Percentiles rank a stretch among this genome's conserved stretches.
phyloP scores from a whole-genome alignment of 2,329 filamentous ascomycete genomes.

The Cryphonectria japonica region DNA sequence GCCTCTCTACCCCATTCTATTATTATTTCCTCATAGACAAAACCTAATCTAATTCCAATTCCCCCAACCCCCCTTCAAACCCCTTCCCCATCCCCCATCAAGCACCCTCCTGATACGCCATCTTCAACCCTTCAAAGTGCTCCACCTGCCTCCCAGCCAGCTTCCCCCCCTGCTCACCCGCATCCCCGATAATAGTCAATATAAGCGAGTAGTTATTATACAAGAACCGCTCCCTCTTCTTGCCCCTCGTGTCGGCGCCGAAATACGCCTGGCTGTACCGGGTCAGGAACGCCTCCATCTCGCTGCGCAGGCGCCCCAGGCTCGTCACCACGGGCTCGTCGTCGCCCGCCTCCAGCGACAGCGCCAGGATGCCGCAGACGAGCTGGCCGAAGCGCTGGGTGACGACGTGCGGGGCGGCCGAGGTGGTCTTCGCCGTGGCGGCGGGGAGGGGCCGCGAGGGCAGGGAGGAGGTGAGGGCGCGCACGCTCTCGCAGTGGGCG shows the following conservation, averaged over 20 bases:
- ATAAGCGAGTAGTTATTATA: constrained; percentile 96
- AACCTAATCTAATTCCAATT: no score
- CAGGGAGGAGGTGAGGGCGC: constrained; percentile 59
- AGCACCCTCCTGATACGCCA: constrained; percentile 56
- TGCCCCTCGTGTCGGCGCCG: constrained; percentile 62
- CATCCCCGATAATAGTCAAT: constrained; percentile 86
- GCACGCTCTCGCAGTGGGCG: constrained; percentile 85
- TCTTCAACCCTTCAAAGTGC: constrained; percentile 72
- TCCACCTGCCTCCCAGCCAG: constrained; percentile 74
- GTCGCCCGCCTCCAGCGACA: constrained; percentile 90
- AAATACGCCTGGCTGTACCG: constrained; percentile 73
- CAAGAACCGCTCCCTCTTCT: constrained; percentile 84
- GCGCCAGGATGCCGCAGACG: constrained; percentile 77
- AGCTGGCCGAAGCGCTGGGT: constrained; percentile 97
- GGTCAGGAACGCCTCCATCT: constrained; percentile 82
- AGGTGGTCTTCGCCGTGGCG: constrained; percentile 60
- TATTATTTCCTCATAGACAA: not conserved
- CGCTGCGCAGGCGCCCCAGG: constrained; percentile 73
- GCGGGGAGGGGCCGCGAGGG: constrained; percentile 48
- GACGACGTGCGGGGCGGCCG: constrained; percentile 84
- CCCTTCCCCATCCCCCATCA: constrained; percentile 27
- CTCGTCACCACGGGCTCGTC: constrained; percentile 90
- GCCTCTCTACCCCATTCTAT: no score
- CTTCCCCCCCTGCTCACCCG: constrained; percentile 61
- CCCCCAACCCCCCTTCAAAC: not conserved